Percentiles rank a stretch among this genome's conserved stretches.
phyloP scores from a whole-genome alignment of 495 filamentous ascomycete genomes.

The Talaromyces liani region DNA sequence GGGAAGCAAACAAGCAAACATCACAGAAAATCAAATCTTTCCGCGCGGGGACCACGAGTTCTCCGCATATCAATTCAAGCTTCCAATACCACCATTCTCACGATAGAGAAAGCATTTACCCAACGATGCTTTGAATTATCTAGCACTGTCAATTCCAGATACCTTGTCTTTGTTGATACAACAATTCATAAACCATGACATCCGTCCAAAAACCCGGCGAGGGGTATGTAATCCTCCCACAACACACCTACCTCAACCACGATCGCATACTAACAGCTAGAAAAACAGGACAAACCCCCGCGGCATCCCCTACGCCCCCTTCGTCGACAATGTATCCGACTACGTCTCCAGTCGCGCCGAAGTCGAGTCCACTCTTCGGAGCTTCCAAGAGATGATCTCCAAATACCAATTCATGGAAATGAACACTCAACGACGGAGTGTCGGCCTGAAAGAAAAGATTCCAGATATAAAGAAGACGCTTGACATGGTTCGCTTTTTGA shows the following conservation, averaged over 20 bases:
- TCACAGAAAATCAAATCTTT: not conserved
- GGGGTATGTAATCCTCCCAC: not conserved
- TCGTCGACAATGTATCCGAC: slow-evolving; percentile 93
- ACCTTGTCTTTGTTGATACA: too few relatives aligned
- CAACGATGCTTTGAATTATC: not conserved
- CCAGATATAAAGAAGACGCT: slow-evolving; percentile 97
- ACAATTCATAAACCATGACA: not conserved
- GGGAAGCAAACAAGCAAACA: not conserved
- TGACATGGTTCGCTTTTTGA: slow-evolving; percentile 82
- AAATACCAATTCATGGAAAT: slow-evolving; percentile 99
- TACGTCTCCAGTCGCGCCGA: slow-evolving; percentile 82
- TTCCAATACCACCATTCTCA: not conserved
- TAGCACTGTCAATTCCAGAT: too few relatives aligned
- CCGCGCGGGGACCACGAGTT: not conserved
- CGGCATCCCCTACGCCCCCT: slow-evolving; percentile 90
- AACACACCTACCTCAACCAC: slow-evolving; percentile 4
- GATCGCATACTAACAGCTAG: slow-evolving; percentile 5
- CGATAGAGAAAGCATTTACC: too few relatives aligned
- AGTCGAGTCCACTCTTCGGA: slow-evolving; percentile 82
- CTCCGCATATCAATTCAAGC: not conserved
- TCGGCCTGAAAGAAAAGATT: slow-evolving; percentile 85
- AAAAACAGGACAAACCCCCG: slow-evolving; percentile 41
- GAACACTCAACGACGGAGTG: slow-evolving; percentile 77
- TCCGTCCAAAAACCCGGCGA: slow-evolving; percentile 7
- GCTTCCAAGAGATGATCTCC: slow-evolving; percentile 98